Evolutionary conservation across 208 protist species (phyloP).

Genomic region (Tritrichomonas musculus): DNA sequence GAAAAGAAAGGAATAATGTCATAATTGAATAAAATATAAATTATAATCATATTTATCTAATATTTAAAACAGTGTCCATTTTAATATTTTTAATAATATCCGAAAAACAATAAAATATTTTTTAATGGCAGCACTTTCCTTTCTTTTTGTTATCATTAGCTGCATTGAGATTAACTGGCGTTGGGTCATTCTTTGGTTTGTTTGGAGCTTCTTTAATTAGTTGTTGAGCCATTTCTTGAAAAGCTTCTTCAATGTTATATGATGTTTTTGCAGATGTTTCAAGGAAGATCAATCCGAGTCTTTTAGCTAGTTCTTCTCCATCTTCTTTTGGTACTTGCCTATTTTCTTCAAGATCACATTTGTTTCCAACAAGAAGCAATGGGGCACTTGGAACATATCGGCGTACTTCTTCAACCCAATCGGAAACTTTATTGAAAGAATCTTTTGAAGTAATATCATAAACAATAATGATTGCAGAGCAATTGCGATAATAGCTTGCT

Average conservation of each 20-base stretch:
- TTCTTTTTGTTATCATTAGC: too few relatives aligned
- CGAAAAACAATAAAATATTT: too few relatives aligned
- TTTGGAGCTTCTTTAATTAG: slow-evolving; percentile 1
- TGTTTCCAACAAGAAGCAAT: slow-evolving; percentile 92
- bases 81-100: too few relatives aligned
- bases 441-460: slow-evolving; percentile 57
- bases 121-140: too few relatives aligned
- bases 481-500: slow-evolving; percentile 89
- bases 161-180: too few relatives aligned
- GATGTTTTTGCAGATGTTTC: slow-evolving; percentile 32
- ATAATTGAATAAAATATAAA: too few relatives aligned
- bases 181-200: slow-evolving; percentile 11
- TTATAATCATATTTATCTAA: too few relatives aligned
- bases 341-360: slow-evolving; percentile 86
- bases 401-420: slow-evolving; percentile 34
- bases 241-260: slow-evolving; percentile 20
- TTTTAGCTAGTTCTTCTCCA: neutral
- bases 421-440: slow-evolving; percentile 42
- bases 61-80: too few relatives aligned
- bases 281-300: neutral
- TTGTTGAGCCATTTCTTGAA: neutral
- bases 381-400: neutral
- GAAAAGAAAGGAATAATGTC: too few relatives aligned
- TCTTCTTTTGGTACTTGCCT: slow-evolving; percentile 9
- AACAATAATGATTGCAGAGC: slow-evolving; percentile 90